Evolutionary conservation across 2,329 filamentous ascomycete species (phyloP).

Genomic region (Colletotrichum truncatum): DNA sequence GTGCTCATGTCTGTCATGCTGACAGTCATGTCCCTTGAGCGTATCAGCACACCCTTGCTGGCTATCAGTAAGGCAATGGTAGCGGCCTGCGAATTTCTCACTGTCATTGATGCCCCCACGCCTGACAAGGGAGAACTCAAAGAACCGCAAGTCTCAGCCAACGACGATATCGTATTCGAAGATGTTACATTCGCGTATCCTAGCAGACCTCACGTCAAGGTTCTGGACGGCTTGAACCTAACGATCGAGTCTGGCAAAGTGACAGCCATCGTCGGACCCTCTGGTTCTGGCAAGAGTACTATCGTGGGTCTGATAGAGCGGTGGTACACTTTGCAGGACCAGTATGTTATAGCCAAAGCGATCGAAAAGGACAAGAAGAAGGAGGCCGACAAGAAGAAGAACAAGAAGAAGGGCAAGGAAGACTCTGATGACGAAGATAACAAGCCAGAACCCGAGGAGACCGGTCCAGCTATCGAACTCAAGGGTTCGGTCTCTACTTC

Average conservation of each 20-base stretch:
- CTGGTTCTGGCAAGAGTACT: constrained; percentile 79
- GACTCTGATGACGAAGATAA: constrained; percentile 39
- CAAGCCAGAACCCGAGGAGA: constrained; percentile 39
- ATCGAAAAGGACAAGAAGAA: constrained; percentile 57
- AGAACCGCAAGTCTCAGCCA: constrained; percentile 47
- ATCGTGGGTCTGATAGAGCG: constrained; percentile 76
- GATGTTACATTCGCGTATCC: constrained; percentile 80
- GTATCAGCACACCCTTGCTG: constrained; percentile 66
- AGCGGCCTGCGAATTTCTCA: constrained; percentile 66
- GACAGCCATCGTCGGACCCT: constrained; percentile 79
- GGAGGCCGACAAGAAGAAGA: constrained; percentile 48
- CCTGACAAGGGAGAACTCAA: constrained; percentile 46
- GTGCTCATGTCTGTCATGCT: constrained; percentile 68
- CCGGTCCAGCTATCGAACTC: constrained; percentile 55
- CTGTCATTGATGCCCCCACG: constrained; percentile 59
- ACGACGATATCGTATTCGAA: constrained; percentile 59
- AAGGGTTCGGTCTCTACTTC: constrained; percentile 63
- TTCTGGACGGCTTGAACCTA: constrained; percentile 68
- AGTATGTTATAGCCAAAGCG: constrained; percentile 60
- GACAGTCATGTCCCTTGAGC: constrained; percentile 64
- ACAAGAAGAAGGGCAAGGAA: constrained; percentile 39
- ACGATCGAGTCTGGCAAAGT: constrained; percentile 70
- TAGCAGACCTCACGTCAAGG: constrained; percentile 68
- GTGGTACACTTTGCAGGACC: constrained; percentile 72
- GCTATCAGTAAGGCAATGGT: constrained; percentile 66